A percentile compares a stretch with the other conserved stretches of the same genome.
Evolutionary conservation across 2,329 filamentous ascomycete genomes (phyloP).

Genomic region (Xenoacremonium recifei): DNA sequence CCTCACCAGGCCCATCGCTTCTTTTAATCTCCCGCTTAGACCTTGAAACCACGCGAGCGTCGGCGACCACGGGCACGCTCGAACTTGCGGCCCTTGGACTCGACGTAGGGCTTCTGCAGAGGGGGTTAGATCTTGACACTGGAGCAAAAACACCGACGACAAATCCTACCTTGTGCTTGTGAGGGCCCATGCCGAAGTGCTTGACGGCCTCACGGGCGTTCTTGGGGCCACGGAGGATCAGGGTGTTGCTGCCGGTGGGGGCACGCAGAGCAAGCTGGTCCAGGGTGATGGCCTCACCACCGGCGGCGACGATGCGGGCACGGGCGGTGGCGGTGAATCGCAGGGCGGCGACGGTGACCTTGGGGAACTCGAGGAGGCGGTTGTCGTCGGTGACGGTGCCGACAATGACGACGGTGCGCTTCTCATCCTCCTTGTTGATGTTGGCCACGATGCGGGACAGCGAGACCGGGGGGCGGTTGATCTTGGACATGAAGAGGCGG

Average conservation of each 20-base stretch:
- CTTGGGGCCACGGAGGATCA: constrained; percentile 97
- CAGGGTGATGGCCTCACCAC: constrained; percentile 92
- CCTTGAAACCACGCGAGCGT: constrained; percentile 99
- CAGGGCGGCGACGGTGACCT: constrained; percentile 89
- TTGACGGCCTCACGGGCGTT: constrained; percentile 96
- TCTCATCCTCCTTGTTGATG: constrained; percentile 62
- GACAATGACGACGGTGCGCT: constrained; percentile 90
- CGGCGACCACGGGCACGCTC: constrained; percentile 98
- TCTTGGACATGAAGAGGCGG: constrained; percentile 97
- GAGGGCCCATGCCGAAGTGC: constrained; percentile 98
- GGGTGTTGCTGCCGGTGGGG: constrained; percentile 94
- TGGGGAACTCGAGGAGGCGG: constrained; percentile 85
- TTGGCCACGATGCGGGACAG: constrained; percentile 84
- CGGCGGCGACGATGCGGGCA: constrained; percentile 87
- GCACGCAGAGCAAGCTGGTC: constrained; percentile 95
- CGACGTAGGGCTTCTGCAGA: constrained; percentile 85
- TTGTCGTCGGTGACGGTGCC: constrained; percentile 98
- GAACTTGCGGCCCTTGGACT: constrained; percentile 99
- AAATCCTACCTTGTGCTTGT: constrained; percentile 84
- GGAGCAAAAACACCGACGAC: neutral
- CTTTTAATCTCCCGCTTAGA: constrained; percentile 61
- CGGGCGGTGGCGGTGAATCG: constrained; percentile 96
- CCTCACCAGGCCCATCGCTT: constrained; percentile 25
- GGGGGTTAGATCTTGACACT: constrained; percentile 29
- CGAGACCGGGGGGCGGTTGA: constrained; percentile 94